Evolutionary conservation across 768 basidiomycete species (phyloP), one percentile per base, ranked within the genome.

Genomic region (Termitomyces sp.): DNA sequence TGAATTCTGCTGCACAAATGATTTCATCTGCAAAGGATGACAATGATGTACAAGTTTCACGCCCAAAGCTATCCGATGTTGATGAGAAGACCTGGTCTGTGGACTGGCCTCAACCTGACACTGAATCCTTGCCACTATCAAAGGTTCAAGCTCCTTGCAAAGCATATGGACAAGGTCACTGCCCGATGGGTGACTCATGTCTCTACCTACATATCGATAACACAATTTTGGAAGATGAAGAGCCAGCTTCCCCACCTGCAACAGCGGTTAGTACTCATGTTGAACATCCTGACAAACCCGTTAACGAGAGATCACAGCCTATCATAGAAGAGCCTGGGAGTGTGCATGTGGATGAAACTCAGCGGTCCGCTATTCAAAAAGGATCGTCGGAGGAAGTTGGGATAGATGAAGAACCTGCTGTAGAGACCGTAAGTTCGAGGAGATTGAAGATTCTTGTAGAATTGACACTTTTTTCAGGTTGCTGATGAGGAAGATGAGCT

Each of bases 161-260:
- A 55, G 61, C 53, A 21, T 73, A 67, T 61, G 71, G 69, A 1
- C 72, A 75, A 59, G 73, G 74, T 9, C 63, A 66, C 60, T 75
- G 75, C 50, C 10, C 6, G 11, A 58, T 23, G 11, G 71, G 70
- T 12, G 70, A 71, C 30, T 44, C 47, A 11, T 75, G 75, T 52
- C 37, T 8, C 8, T 71, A 64, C 49, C 53, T 62, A 19, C 75
- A 75, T 52, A 59, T 70, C 33, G 51, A 62, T n/a, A 57, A 58
- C 28, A 55, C n/a, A 7, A 3, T 6, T 21, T 11, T 52, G 37
- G 63, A 67, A 28, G 60, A 56, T 50, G 47, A 37, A 28, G 40
- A n/a, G 8, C 17, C 28, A 42, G 54, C 41, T 40, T 30, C 23
- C 17, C 45, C 31, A 14, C 31, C 35, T n/a, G n/a, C 38, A 42